These are phyloP conservation scores for Trypanosoma theileri DNA, from an alignment of 208 protist species.

Conservation along the genomic window DNA sequence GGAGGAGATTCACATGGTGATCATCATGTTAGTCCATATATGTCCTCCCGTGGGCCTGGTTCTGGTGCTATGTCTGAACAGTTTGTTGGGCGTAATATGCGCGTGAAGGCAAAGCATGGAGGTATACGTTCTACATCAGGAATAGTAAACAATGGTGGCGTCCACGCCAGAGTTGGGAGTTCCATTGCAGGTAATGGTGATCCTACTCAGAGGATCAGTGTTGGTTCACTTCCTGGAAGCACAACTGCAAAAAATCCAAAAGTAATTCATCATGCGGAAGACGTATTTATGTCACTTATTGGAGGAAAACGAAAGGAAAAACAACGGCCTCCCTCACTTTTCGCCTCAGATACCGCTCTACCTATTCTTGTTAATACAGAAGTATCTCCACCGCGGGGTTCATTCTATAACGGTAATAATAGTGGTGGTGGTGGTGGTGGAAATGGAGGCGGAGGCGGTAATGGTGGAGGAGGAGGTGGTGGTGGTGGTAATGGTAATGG, in stretches of 20 bases:
- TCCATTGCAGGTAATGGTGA: background rate
- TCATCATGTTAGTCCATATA: background rate
- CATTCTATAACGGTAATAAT: background rate
- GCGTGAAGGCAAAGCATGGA: constrained; percentile 19
- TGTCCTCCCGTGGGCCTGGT: too few relatives aligned
- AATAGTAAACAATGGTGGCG: background rate
- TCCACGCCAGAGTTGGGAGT: background rate
- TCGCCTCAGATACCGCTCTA: background rate
- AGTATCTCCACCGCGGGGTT: background rate
- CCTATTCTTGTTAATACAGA: background rate
- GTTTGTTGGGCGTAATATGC: constrained; percentile 23
- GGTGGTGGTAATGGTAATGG: constrained; percentile 40
- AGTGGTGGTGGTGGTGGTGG: constrained; percentile 25
- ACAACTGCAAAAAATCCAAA: background rate
- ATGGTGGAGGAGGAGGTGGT: constrained; percentile 26
- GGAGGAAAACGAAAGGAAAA: constrained; percentile 12
- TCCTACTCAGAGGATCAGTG: background rate
- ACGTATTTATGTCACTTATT: constrained; percentile 34
- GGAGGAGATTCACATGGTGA: too few relatives aligned
- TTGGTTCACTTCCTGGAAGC: background rate
- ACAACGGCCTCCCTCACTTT: constrained; percentile 5
- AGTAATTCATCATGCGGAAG: constrained; percentile 13
- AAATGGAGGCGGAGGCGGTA: constrained; percentile 23
- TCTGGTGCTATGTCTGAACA: constrained; percentile 20
- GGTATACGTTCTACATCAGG: background rate